A percentile compares a stretch with the other conserved stretches of the same genome.
These are phyloP conservation scores for Hypoxylon rubiginosum DNA, from an alignment of 2,329 filamentous ascomycete genomes.

Conservation along the genomic window DNA sequence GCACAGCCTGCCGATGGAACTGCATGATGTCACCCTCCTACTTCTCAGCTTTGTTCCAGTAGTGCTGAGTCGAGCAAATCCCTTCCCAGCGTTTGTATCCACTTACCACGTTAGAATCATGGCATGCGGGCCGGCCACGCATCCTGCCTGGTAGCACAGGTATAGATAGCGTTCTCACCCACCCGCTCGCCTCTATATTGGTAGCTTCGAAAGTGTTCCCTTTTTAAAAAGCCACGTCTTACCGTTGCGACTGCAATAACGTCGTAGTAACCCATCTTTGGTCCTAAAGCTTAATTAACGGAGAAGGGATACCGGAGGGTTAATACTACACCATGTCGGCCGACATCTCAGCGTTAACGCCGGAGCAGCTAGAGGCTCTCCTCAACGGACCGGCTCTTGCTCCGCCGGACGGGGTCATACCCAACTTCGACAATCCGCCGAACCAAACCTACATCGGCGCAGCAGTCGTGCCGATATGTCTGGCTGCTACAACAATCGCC, in stretches of 20 bases:
- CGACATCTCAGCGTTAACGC: conserved; percentile 28
- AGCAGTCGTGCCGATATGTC: conserved; percentile 37
- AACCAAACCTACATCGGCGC: conserved; percentile 38
- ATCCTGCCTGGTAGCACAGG: conserved; percentile 25
- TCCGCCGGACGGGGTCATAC: conserved; percentile 37
- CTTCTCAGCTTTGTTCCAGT: conserved; percentile 31
- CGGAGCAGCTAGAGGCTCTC: conserved; percentile 25
- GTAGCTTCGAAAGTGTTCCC: conserved; percentile 9
- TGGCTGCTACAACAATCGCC: conserved; percentile 31
- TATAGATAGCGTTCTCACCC: conserved; percentile 41
- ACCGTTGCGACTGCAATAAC: conserved; percentile 14
- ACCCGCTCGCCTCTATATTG: conserved; percentile 24
- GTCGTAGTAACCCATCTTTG: conserved; percentile 11
- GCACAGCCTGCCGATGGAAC: conserved; percentile 26
- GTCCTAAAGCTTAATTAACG: conserved; percentile 12
- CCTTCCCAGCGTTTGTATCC: conserved; percentile 20
- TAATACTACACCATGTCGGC: conserved; percentile 17
- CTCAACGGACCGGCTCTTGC: conserved; percentile 39
- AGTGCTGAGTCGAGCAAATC: conserved; percentile 34
- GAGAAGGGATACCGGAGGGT: conserved; percentile 11
- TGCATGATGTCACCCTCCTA: conserved; percentile 39
- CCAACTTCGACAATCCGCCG: conserved; percentile 43
- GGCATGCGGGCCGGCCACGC: conserved; percentile 37
- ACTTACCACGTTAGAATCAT: conserved; percentile 26
- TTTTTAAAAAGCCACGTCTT: conserved; percentile 21